A percentile compares a stretch with the other conserved stretches of the same genome.
These are phyloP conservation scores for Funneliformis caledonium DNA, from an alignment of 371 early-diverging fungal genomes.

Conservation along the genomic window DNA sequence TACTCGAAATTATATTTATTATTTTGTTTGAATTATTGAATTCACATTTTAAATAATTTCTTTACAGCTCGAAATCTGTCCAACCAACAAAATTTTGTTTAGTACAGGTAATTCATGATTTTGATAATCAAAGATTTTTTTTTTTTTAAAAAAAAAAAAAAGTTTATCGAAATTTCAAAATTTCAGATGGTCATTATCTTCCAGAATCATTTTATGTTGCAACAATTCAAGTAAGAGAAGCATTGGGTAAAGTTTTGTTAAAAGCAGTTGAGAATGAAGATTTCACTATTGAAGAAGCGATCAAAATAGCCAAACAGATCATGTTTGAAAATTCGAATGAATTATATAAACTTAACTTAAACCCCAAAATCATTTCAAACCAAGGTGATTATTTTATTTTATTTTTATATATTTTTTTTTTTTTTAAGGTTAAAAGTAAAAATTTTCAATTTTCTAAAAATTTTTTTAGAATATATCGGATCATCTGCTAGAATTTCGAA, in stretches of 20 bases:
- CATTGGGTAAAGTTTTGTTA: conserved; percentile 21
- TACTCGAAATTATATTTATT: neutral
- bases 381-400: neutral
- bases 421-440: neutral
- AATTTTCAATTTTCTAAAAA: neutral
- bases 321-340: conserved; percentile 31
- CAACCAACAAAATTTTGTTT: conserved; percentile 37
- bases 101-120: conserved; percentile 16
- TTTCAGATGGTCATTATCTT: conserved; percentile 31
- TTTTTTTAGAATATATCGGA: neutral
- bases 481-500: neutral
- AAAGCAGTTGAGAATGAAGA: conserved; percentile 9
- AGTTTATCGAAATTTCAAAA: neutral
- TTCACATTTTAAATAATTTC: neutral
- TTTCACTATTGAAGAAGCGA: conserved; percentile 19
- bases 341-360: conserved; percentile 23
- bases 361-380: neutral
- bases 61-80: conserved; percentile 23
- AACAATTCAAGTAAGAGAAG: conserved; percentile 18
- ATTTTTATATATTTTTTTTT: neutral
- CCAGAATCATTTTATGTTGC: conserved; percentile 35
- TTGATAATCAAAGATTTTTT: neutral
- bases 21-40: neutral
- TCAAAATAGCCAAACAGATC: conserved; percentile 22
- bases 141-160: neutral